phyloP scores from a whole-genome alignment of 306 rosid genomes.

The Castanea mollissima region DNA sequence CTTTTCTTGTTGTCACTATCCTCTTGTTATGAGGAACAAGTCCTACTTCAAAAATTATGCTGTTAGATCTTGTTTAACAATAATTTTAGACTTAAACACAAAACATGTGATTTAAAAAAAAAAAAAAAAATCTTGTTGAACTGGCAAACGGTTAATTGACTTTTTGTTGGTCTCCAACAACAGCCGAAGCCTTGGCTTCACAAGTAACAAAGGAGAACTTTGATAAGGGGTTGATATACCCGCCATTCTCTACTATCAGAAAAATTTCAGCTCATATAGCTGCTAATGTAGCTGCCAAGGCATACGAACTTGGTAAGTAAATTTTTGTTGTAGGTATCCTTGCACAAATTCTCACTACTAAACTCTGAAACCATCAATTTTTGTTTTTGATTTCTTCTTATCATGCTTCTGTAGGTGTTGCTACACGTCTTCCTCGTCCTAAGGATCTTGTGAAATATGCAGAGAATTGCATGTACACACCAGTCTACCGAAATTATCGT shows the following conservation, averaged over 20 bases:
- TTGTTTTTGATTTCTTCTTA: not conserved
- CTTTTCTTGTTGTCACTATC: not conserved
- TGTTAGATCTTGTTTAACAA: not conserved
- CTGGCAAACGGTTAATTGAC: not conserved
- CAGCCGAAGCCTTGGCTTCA: constrained; percentile 80
- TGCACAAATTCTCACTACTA: not conserved
- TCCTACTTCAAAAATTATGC: not conserved
- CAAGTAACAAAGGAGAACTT: constrained; percentile 65
- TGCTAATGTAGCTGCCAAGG: constrained; percentile 87
- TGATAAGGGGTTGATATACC: constrained; percentile 62
- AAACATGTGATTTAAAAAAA: not conserved
- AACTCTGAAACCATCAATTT: not conserved
- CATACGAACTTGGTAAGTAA: constrained; percentile 73
- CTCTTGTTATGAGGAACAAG: not conserved
- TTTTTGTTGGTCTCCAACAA: constrained; percentile 9
- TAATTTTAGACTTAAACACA: not conserved
- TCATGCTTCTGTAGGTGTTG: constrained; percentile 55
- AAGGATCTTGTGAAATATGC: constrained; percentile 70
- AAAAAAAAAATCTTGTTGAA: not conserved
- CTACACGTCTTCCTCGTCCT: constrained; percentile 86
- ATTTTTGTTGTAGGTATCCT: not conserved
- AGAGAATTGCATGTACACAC: constrained; percentile 93
- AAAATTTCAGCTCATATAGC: constrained; percentile 84
- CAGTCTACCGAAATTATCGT: constrained; percentile 62
- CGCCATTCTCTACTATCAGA: constrained; percentile 72